These are phyloP conservation scores for Arthrobotrys iridis DNA, from an alignment of 2,329 filamentous ascomycete species.

Conservation along the genomic window DNA sequence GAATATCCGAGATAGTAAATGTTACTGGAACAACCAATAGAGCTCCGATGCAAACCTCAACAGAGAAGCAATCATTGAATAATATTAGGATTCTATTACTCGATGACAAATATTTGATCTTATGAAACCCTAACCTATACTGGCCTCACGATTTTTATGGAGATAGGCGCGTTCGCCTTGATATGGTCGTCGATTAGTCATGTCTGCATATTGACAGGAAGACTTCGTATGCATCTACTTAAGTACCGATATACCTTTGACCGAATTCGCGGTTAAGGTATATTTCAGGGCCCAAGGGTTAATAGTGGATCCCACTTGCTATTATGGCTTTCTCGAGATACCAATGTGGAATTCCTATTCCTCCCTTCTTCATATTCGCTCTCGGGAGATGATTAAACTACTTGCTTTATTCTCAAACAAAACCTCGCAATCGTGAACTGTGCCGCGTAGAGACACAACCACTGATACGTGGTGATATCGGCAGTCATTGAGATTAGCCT, in stretches of 20 bases:
- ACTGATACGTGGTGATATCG: slow-evolving; percentile 3
- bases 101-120: slow-evolving; percentile 13
- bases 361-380: not conserved
- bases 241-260: not conserved
- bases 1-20: not conserved
- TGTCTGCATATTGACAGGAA: slow-evolving; percentile 12
- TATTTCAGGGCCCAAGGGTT: no score
- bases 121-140: not conserved
- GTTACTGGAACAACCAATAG: not conserved
- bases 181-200: slow-evolving; percentile 8
- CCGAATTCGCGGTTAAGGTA: no score
- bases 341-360: not conserved
- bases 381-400: slow-evolving; percentile 8
- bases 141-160: not conserved
- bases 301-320: not conserved
- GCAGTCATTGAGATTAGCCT: not conserved
- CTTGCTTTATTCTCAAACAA: not conserved
- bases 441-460: not conserved
- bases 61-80: not conserved
- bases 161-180: slow-evolving; percentile 2
- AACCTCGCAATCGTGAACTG: slow-evolving; percentile 9
- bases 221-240: not conserved
- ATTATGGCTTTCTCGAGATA: not conserved
- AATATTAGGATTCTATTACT: not conserved
- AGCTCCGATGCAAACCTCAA: not conserved